These are phyloP conservation scores for Stylosanthes scabra DNA, from an alignment of 331 rosid species.

Conservation along the genomic window DNA sequence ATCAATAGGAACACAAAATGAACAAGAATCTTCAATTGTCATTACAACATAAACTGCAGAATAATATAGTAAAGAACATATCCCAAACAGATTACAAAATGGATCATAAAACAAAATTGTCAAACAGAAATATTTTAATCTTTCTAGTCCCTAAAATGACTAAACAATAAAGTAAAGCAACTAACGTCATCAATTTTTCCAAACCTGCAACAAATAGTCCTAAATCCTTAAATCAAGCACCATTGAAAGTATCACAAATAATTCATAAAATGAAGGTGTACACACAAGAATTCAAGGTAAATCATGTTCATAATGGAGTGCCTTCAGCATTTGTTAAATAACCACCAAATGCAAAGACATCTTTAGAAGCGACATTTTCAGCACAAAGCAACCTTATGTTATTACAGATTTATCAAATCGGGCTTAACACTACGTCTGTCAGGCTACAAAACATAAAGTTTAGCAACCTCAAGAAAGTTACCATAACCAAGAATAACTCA, in stretches of 20 bases:
- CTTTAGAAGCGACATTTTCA: too few relatives aligned
- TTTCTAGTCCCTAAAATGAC: background rate
- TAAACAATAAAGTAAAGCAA: slow-evolving; percentile 4
- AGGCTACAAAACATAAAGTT: too few relatives aligned
- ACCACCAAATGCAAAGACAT: background rate
- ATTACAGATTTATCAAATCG: too few relatives aligned
- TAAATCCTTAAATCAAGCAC: background rate
- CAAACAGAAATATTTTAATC: background rate
- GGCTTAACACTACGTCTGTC: too few relatives aligned
- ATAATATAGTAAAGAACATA: background rate
- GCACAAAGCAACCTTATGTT: too few relatives aligned
- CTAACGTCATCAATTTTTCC: background rate
- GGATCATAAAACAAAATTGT: too few relatives aligned
- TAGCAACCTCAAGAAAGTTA: too few relatives aligned
- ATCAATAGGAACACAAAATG: slow-evolving; percentile 10
- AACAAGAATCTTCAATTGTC: slow-evolving; percentile 5
- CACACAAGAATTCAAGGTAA: slow-evolving; percentile 1
- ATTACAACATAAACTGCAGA: slow-evolving; percentile 6
- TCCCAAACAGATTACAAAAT: slow-evolving; percentile 3
- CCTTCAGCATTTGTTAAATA: too few relatives aligned
- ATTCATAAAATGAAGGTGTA: background rate
- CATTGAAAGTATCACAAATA: background rate
- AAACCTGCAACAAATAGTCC: background rate
- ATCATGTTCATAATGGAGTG: background rate
- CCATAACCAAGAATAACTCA: too few relatives aligned